A percentile compares a stretch with the other conserved stretches of the same genome.
Evolutionary conservation across 2,329 filamentous ascomycete species (phyloP).

Genomic region (Phyllosticta citribraziliensis): DNA sequence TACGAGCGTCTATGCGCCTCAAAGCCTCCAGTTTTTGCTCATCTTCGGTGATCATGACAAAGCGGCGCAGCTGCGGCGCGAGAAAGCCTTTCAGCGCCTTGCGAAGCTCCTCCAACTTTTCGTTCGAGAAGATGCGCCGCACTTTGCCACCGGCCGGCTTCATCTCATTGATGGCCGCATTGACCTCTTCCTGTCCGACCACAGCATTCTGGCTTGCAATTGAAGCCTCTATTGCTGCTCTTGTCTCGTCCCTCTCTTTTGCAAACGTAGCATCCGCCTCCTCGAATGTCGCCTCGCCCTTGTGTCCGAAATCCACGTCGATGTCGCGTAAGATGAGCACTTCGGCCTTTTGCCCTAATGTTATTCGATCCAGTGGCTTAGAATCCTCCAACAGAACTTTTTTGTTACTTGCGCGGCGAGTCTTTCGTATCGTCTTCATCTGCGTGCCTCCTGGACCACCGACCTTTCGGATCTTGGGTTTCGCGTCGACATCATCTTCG

Average conservation of each 20-base stretch:
- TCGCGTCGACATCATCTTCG: neutral
- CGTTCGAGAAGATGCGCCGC: constrained; percentile 3
- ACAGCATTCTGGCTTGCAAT: constrained; percentile 19
- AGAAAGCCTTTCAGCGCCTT: constrained; percentile 22
- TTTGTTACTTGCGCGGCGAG: neutral
- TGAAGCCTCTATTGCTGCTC: constrained; percentile 7
- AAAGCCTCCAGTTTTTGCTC: neutral
- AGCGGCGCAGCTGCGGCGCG: constrained; percentile 20
- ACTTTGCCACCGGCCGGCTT: constrained; percentile 14
- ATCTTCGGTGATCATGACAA: constrained; percentile 14
- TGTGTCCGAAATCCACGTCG: constrained; percentile 1
- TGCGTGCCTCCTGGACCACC: too few species aligned
- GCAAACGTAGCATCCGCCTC: constrained; percentile 1
- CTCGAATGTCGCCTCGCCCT: neutral
- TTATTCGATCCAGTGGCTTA: constrained; percentile 19
- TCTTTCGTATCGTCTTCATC: neutral
- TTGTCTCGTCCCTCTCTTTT: constrained; percentile 12
- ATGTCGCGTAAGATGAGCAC: constrained; percentile 26
- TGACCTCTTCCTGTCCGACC: constrained; percentile 21
- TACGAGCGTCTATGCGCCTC: neutral
- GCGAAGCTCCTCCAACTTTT: constrained; percentile 19
- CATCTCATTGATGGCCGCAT: constrained; percentile 22
- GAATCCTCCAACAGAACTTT: constrained; percentile 15
- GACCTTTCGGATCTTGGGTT: neutral
- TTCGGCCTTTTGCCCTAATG: constrained; percentile 25